A percentile compares a stretch with the other conserved stretches of the same genome.
These are phyloP conservation scores for Diaporthe nobilis DNA, from an alignment of 2,329 filamentous ascomycete species.

Conservation along the genomic window DNA sequence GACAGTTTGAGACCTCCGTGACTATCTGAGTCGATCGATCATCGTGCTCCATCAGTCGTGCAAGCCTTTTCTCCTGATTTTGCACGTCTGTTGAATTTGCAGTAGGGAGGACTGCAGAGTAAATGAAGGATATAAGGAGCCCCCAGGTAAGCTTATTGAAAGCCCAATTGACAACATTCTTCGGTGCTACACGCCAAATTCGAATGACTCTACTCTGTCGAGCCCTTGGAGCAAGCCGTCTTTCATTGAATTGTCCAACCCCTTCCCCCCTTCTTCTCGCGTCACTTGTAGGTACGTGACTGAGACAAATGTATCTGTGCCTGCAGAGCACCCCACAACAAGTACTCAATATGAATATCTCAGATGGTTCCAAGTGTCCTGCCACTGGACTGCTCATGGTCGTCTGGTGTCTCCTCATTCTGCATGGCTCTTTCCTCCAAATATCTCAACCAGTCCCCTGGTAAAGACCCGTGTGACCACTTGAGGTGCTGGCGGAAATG, in stretches of 20 bases:
- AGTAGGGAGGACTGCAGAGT: not conserved
- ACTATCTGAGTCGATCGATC: not conserved
- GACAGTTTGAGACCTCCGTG: not conserved
- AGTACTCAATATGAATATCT: not conserved
- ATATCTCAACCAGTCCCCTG: slow-evolving; percentile 99
- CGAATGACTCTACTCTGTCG: not conserved
- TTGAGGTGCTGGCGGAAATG: slow-evolving; percentile 98
- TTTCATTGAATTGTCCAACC: not conserved
- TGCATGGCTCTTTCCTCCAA: slow-evolving; percentile 96
- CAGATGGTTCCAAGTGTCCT: not conserved
- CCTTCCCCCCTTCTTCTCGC: too few species aligned
- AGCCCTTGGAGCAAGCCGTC: not conserved
- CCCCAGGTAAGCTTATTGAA: not conserved
- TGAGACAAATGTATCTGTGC: not conserved
- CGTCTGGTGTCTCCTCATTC: slow-evolving; percentile 67
- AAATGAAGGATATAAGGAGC: not conserved
- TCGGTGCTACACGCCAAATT: not conserved
- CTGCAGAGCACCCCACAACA: not conserved
- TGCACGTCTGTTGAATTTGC: not conserved
- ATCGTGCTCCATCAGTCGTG: not conserved
- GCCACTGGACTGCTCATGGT: not conserved
- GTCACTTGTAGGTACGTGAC: not conserved
- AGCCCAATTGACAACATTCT: not conserved
- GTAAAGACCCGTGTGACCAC: slow-evolving; percentile 95
- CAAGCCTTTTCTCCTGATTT: not conserved